Base-by-base conservation (phyloP, 768 basidiomycete species). In the Nevesoporus exiguus region DNA sequence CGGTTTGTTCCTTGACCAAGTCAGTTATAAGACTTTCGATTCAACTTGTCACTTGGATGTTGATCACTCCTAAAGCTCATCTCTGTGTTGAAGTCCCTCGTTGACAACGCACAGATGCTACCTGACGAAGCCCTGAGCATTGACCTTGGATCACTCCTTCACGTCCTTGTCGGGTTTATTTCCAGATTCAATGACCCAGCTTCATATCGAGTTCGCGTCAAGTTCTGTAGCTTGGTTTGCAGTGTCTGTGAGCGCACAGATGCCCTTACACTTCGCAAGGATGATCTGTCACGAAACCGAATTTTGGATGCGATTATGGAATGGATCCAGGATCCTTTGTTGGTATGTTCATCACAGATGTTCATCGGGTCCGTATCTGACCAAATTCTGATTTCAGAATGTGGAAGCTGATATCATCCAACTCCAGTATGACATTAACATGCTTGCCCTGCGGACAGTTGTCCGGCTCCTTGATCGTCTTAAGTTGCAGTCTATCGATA, bases 381-480 rank as follows among this genome's bases (percentile, higher is more conserved):
- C 61, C 19, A 19, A 31, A 30, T 36, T 14, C 14, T 14, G 19
- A 46, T 48, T 45, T 45, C 51, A 80, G 75, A 66, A 69, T 1
- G 58, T 66, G 39, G 76, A 78, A 21, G 67, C 64, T 5, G 77
- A 77, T 39, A 58, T 61, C 7, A 64, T 71, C 14, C 65, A 69
- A 3, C 57, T 74, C n/a, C 77, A 79, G 46, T 75, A 75, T 9
- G 92, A 95, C 21, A 75, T 93, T 24, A 93, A 93, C 56, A 72
- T 84, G 52, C 81, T 84, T 2, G 85, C 85, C 58, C 74, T 95
- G 39, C 80, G 82, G n/a, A 85, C 90, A 0, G 77, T 80, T 13
- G 88, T 92, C 10, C 86, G 81, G 52, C 74, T 94, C 13, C 72
- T 92, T 36, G 89, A 95, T 60, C 82, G 85, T 15, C 71, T 96